These are phyloP conservation scores for Penicillium sp. DNA, from an alignment of 2,329 filamentous ascomycete genomes.

Conservation along the genomic window DNA sequence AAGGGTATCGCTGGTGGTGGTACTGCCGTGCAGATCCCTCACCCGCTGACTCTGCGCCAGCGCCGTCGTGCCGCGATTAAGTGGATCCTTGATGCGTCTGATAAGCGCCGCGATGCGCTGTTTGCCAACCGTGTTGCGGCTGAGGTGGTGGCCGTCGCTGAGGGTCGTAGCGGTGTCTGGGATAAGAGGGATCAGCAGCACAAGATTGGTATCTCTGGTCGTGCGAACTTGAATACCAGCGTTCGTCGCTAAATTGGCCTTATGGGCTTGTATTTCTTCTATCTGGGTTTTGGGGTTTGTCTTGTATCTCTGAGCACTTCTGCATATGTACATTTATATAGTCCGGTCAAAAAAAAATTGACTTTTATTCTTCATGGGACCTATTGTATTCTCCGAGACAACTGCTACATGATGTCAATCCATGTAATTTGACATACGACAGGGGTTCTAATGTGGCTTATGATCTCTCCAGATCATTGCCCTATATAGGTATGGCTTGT, in stretches of 20 bases:
- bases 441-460: not conserved
- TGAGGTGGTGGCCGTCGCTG: constrained; percentile 81
- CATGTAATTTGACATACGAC: not conserved
- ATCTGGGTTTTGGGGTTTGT: constrained; percentile 11
- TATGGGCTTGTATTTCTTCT: constrained; percentile 2
- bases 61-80: constrained; percentile 73
- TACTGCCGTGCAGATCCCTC: constrained; percentile 74
- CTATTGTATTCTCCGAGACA: not conserved
- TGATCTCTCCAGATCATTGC: not conserved
- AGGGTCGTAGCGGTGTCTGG: constrained; percentile 82
- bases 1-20: constrained; percentile 84
- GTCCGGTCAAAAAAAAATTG: constrained; percentile 12
- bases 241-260: constrained; percentile 21
- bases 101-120: constrained; percentile 70
- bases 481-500: not conserved
- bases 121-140: constrained; percentile 78
- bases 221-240: constrained; percentile 63
- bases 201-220: constrained; percentile 72
- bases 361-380: constrained; percentile 3
- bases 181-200: constrained; percentile 74
- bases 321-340: constrained; percentile 23
- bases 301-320: constrained; percentile 13
- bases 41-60: constrained; percentile 71
- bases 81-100: constrained; percentile 86
- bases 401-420: not conserved